A percentile compares a stretch with the other conserved stretches of the same genome.
These are phyloP conservation scores for Wickerhamomyces bovis DNA, from an alignment of 805 yeast species.

Conservation along the genomic window DNA sequence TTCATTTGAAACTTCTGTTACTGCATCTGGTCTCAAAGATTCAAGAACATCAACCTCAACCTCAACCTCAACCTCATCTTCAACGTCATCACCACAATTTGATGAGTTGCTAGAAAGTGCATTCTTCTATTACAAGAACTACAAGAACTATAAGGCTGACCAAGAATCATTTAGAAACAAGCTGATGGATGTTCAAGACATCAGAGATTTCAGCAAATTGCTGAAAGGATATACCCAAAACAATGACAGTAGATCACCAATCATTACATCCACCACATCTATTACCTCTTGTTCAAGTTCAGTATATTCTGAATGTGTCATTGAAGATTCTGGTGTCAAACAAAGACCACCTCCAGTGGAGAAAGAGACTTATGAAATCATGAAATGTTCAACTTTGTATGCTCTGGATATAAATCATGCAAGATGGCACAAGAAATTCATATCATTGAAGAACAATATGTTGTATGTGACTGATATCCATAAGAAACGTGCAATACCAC, in stretches of 20 bases:
- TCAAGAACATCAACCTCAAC: no score
- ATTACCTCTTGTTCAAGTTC: background rate
- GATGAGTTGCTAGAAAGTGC: constrained; percentile 3
- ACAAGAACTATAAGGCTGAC: constrained; percentile 7
- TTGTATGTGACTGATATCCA: constrained; percentile 23
- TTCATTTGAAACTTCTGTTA: no score
- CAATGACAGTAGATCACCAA: no score
- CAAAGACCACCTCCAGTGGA: constrained; percentile 3
- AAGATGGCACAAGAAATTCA: constrained; percentile 93
- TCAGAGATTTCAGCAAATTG: background rate
- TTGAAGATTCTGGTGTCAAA: background rate
- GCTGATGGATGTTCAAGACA: background rate
- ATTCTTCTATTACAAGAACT: constrained; percentile 9
- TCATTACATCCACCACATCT: background rate
- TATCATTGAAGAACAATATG: constrained; percentile 62
- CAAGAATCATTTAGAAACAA: constrained; percentile 7
- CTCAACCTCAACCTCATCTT: no score
- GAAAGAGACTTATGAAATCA: background rate
- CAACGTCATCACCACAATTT: no score
- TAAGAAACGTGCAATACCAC: background rate
- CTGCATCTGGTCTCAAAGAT: no score
- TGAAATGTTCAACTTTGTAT: constrained; percentile 44
- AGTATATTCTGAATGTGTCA: background rate
- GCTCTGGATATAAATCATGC: constrained; percentile 35
- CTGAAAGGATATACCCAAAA: background rate